Evolutionary conservation across 176 grass and related monocot species (phyloP).

Genomic region (Puccinellia tenuiflora): DNA sequence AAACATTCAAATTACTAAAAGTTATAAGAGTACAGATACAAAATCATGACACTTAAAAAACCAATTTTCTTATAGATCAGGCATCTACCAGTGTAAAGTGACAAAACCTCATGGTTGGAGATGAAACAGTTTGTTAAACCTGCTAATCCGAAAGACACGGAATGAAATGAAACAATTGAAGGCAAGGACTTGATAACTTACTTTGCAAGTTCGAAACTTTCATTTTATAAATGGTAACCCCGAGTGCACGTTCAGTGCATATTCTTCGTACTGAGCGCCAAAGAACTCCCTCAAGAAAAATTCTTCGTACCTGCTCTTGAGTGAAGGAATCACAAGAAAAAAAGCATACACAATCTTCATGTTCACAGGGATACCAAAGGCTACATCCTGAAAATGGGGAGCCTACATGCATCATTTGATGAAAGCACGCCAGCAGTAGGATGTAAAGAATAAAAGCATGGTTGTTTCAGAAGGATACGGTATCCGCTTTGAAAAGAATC

Average conservation of each 20-base stretch:
- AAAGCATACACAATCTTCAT: not conserved
- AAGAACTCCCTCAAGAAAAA: slow-evolving; percentile 98
- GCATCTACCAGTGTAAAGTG: not conserved
- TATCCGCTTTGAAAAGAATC: slow-evolving; percentile 78
- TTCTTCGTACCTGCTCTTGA: slow-evolving; percentile 70
- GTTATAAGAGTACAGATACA: not conserved
- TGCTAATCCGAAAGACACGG: not conserved
- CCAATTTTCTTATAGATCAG: not conserved
- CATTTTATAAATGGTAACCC: slow-evolving; percentile 90
- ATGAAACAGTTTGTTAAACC: not conserved
- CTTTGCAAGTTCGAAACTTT: slow-evolving; percentile 29
- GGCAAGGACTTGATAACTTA: slow-evolving; percentile 9
- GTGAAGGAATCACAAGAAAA: slow-evolving; percentile 54
- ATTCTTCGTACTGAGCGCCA: slow-evolving; percentile 64
- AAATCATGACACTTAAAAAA: not conserved
- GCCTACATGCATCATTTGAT: not conserved
- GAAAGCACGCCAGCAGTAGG: not conserved
- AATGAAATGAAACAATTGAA: slow-evolving; percentile 9
- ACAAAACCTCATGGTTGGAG: not conserved
- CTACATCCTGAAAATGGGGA: not conserved
- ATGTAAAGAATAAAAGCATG: not conserved
- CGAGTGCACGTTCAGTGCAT: slow-evolving; percentile 58
- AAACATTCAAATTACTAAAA: slow-evolving; percentile 20
- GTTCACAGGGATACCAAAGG: not conserved
- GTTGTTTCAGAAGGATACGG: slow-evolving; percentile 64